phyloP scores from a whole-genome alignment of 1,284 basidiomycete species.

The Exobasidium rhododendri region DNA sequence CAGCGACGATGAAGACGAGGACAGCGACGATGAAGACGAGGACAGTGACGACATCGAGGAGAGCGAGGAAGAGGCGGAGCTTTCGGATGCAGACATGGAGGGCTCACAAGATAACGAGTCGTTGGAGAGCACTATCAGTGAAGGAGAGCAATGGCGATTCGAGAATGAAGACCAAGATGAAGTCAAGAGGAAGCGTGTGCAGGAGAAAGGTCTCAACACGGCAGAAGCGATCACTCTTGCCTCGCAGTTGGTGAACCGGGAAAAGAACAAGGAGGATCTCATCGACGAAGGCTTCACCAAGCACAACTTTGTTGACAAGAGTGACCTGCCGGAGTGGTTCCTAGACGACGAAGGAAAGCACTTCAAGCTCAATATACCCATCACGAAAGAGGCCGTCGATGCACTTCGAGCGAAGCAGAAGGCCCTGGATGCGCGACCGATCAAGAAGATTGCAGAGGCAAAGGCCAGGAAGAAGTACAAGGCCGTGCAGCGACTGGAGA shows the following conservation, averaged over 20 bases:
- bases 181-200: constrained; percentile 67
- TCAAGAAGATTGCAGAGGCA: constrained; percentile 98
- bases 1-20: constrained; percentile 54
- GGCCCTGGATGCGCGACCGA: constrained; percentile 90
- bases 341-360: constrained; percentile 90
- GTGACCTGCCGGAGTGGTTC: constrained; percentile 87
- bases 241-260: constrained; percentile 84
- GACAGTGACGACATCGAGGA: constrained; percentile 52
- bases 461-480: constrained; percentile 95
- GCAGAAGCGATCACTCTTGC: constrained; percentile 90
- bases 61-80: constrained; percentile 34
- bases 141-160: constrained; percentile 74
- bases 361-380: constrained; percentile 90
- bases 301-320: constrained; percentile 76
- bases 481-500: constrained; percentile 78
- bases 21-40: constrained; percentile 41
- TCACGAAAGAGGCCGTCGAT: constrained; percentile 91
- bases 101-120: constrained; percentile 57
- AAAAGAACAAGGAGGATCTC: constrained; percentile 81
- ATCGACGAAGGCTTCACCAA: constrained; percentile 95
- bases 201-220: constrained; percentile 78
- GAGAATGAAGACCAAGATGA: constrained; percentile 71
- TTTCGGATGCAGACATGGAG: constrained; percentile 23
- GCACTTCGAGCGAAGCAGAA: constrained; percentile 85
- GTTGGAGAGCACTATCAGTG: constrained; percentile 69